Evolutionary conservation across 768 basidiomycete species (phyloP), one percentile per base, ranked within the genome.

Genomic region (Dentipellis fragilis): DNA sequence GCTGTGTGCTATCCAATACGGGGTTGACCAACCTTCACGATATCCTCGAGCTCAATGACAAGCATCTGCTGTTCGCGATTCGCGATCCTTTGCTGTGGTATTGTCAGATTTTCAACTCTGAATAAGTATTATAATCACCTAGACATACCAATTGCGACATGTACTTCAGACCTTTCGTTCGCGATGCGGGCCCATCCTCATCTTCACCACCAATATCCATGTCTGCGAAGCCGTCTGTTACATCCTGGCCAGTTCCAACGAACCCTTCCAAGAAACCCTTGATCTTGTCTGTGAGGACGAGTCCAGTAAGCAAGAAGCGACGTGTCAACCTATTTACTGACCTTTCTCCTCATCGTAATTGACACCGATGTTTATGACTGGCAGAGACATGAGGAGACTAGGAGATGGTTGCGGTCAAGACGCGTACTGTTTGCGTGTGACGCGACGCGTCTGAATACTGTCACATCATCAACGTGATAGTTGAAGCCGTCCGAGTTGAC

Each of bases 41-140:
- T 73, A 70, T 99, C 96, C 66, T 93, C 90, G 21, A 99, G 69
- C 63, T 95, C 92, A 58, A 99, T 81, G 40, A 84, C 74, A 10
- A 99, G 73, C 80, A 89, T 89, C 62, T 92, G 83, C 68, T 93
- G 87, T 59, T 96, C 90, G 37, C 96, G 81, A 70, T 99, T 95
- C 51, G 95, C 91, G 57, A 99, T 82, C 46, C 76, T 74, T 93
- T 93, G 91, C 93, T 94, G 64, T 8, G 22, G 42, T 37, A 42
- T 14, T 47, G 39, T 69, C 54, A 57, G 34, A 19, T 10, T 42
- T 10, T 52, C 7, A 49, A 51, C 52, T 6, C 53, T 46, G 54
- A 10, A 22, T 34, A 60, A 59, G 29, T 6, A 6, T 3, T 29
- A 6, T 29, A 54, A 48, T 47, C 37, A 36, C 17, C 53, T 12